Conservation (phyloP, 768 basidiomycete genomes). For the Mycena pura region DNA sequence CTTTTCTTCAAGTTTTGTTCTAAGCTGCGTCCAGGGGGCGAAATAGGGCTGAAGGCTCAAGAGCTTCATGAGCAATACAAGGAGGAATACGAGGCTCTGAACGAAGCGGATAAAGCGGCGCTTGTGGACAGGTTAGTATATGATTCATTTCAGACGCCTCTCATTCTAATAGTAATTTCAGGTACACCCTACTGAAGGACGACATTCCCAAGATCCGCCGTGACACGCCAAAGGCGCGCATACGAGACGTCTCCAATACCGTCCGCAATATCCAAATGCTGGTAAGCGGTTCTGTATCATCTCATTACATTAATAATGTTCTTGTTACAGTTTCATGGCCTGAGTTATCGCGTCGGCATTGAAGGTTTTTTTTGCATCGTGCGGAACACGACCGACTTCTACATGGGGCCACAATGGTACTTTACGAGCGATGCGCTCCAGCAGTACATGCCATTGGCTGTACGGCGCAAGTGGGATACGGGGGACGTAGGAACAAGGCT, state of each 20-base stretch:
- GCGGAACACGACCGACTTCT: neutral
- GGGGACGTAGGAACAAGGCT: neutral
- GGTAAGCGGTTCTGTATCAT: neutral
- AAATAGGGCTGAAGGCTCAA: neutral
- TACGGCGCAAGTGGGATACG: neutral
- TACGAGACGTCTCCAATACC: neutral
- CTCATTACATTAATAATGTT: neutral
- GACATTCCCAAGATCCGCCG: neutral
- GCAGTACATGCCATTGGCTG: neutral
- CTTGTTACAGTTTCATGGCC: neutral
- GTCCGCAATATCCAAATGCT: neutral
- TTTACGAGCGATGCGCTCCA: neutral
- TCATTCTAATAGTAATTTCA: no score
- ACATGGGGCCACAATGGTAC: neutral
- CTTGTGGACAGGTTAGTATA: neutral
- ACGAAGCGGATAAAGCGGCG: neutral
- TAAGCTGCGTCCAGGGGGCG: neutral
- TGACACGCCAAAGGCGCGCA: neutral
- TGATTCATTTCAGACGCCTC: no score
- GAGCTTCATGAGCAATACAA: neutral
- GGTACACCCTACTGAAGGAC: neutral
- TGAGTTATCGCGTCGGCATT: neutral
- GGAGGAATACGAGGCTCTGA: neutral
- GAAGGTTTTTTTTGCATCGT: neutral
- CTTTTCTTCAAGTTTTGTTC: neutral